Base-by-base conservation (phyloP, 768 basidiomycete genomes). In the Leccinum subtestaceum region DNA sequence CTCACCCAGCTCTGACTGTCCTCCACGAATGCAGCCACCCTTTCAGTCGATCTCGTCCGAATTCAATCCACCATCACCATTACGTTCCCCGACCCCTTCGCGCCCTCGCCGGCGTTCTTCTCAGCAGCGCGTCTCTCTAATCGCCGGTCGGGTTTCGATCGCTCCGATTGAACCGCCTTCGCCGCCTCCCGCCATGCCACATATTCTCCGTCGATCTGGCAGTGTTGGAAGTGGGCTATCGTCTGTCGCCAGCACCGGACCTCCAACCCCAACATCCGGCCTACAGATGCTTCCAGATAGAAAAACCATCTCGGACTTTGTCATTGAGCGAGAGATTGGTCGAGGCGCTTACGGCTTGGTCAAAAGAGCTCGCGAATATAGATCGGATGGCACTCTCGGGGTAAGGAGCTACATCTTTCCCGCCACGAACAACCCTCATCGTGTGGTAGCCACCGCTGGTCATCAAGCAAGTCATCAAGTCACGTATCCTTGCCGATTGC, bases 401-500 rank as follows among this genome's bases (percentile, higher is more conserved):
- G 94, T 95, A 74, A 82, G 93, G 68, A 64, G 38, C 58, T 53
- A 57, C 48, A 57, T 52, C 52, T 45, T 60, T 65, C 52, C 54
- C 45, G 8, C 27, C 21, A 31, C 27, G 29, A 47, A 8, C 52
- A 43, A 45, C 47, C 48, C 64, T 65, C 52, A 63, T 59, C 50
- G 10, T 55, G 31, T 40, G 32, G 57, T 53, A 95, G 93, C 89
- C 94, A 4, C 86, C 90, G 38, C 76, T 97, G 60, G 89, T 99
- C 66, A 94, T 99, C 75, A 99, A 99, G 70, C 95, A 97, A 74
- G 88, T 98, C 68, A 95, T 98, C 79, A 98, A 98, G 75, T 95
- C 93, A 50, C 91, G 97, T 53, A 99, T 99, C 60, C 83, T 99
- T 54, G 96, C 96, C 31, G 96, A 99, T 76, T 98, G 96, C 74